Evolutionary conservation across 2,329 filamentous ascomycete species (phyloP).

Genomic region (Chlorencoelia australis): DNA sequence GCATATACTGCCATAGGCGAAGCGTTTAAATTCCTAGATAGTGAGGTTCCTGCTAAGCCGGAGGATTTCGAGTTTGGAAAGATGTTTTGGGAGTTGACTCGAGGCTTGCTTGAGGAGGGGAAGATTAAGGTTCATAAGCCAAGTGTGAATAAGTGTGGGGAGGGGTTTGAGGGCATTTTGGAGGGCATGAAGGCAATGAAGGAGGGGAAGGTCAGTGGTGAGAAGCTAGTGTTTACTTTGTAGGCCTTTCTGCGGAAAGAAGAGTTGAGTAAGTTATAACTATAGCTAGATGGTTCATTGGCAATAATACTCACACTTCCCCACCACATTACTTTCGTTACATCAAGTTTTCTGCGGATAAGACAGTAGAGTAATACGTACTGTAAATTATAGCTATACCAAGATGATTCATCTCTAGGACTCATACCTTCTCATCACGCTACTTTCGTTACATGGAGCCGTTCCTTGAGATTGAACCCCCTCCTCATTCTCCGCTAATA

Average conservation of each 20-base stretch:
- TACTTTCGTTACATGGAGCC: too few species aligned
- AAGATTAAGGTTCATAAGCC: slow-evolving; percentile 29
- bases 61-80: slow-evolving; percentile 30
- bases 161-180: slow-evolving; percentile 24
- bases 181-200: slow-evolving; percentile 21
- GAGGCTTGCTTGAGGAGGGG: slow-evolving; percentile 28
- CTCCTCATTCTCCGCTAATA: too few species aligned
- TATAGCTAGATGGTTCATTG: not conserved
- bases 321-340: too few species aligned
- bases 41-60: slow-evolving; percentile 12
- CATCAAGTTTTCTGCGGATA: too few species aligned
- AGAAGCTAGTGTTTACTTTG: slow-evolving; percentile 37
- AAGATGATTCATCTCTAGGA: too few species aligned
- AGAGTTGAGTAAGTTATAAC: too few species aligned
- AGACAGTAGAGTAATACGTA: too few species aligned
- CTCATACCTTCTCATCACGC: too few species aligned
- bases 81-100: slow-evolving; percentile 30
- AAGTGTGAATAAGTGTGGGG: slow-evolving; percentile 20
- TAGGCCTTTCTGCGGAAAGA: too few species aligned
- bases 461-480: too few species aligned
- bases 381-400: too few species aligned
- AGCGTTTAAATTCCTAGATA: slow-evolving; percentile 20
- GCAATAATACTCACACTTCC: too few species aligned
- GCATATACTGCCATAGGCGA: slow-evolving; percentile 34
- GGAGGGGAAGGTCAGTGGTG: slow-evolving; percentile 29